Evolutionary conservation across 179 eudicot species (phyloP).

Genomic region (Actinidia polygama): DNA sequence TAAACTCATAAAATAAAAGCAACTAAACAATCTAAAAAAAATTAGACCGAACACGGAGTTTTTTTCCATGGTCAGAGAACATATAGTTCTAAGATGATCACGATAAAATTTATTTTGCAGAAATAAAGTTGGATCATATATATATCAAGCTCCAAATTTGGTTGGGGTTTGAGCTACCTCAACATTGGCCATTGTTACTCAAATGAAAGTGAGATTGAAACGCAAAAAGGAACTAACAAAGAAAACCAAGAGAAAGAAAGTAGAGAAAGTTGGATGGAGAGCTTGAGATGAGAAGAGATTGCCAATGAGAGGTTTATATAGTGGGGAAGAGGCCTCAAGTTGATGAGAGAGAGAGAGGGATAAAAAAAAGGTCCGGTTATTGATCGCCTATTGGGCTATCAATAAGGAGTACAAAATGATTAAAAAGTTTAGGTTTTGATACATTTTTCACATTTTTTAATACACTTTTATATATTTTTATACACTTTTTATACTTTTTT

Average conservation of each 20-base stretch:
- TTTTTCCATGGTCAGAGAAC: too few relatives aligned
- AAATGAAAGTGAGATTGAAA: background rate
- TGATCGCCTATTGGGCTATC: too few relatives aligned
- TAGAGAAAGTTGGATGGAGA: background rate
- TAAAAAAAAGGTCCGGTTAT: too few relatives aligned
- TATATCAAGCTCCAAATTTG: background rate
- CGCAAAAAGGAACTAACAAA: background rate
- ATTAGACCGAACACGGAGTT: too few relatives aligned
- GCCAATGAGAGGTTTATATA: constrained; percentile 35
- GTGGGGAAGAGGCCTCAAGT: constrained; percentile 11
- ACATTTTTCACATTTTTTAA: too few relatives aligned
- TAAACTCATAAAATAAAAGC: background rate
- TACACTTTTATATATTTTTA: too few relatives aligned
- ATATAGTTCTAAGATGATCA: background rate
- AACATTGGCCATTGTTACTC: constrained; percentile 40
- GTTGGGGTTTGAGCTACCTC: constrained; percentile 33
- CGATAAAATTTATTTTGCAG: background rate
- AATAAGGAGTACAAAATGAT: too few relatives aligned
- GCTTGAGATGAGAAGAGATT: constrained; percentile 35
- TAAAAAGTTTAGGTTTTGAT: too few relatives aligned
- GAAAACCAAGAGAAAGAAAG: background rate
- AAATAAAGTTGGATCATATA: background rate
- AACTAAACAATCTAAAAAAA: too few relatives aligned
- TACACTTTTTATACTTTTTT: too few relatives aligned
- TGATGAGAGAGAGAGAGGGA: background rate